Base-by-base conservation (phyloP, 352 stramenopile species). In the Peronospora belbahrii region DNA sequence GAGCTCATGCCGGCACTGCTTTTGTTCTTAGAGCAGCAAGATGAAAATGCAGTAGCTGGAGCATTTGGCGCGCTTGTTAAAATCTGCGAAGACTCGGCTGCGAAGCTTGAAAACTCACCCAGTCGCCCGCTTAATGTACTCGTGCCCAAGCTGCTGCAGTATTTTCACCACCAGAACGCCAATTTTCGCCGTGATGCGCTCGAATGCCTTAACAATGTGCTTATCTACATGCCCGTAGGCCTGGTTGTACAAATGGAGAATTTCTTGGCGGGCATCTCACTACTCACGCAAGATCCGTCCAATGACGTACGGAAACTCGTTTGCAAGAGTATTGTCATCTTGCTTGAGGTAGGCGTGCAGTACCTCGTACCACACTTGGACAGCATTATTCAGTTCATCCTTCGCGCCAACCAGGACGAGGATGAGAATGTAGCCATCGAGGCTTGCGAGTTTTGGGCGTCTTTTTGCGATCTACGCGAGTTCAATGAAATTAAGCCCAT, bases 401-500 rank as follows among this genome's bases (percentile, higher is more conserved):
- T 95, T 33, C 78, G 81, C 32, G 77, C 80, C 31, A 92, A 82
- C 50, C 77, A 94, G 62, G 85, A 95, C 62, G 56, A 67, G 13
- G 82, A 95, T 47, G 80, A 94, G 53, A 78, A 76, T 43, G 83
- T 95, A 13, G 82, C 83, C 10, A 81, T 91, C 40, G 85, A 96
- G 58, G 85, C 85, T 13, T 93, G 83, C 48, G 85, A 96, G 52
- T 96, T 96, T 56, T 96, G 84, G 83, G 85, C 84, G 19, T 86
- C 81, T 18, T 95, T 94, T 52, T 94, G 83, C 46, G 83, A 96
- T 50, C 70, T 97, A 79, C 56, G 71, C 35, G 59, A 87, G 56
- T 78, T 93, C 61, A 74, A 93, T 79, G 90, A 97, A 34, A 88
- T 97, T 48, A 97, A 96, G 76, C 59, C 74, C 42, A 74, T 81